Conservation (phyloP, 1,284 basidiomycete genomes). For the Erythrobasidium hasegawianum region DNA sequence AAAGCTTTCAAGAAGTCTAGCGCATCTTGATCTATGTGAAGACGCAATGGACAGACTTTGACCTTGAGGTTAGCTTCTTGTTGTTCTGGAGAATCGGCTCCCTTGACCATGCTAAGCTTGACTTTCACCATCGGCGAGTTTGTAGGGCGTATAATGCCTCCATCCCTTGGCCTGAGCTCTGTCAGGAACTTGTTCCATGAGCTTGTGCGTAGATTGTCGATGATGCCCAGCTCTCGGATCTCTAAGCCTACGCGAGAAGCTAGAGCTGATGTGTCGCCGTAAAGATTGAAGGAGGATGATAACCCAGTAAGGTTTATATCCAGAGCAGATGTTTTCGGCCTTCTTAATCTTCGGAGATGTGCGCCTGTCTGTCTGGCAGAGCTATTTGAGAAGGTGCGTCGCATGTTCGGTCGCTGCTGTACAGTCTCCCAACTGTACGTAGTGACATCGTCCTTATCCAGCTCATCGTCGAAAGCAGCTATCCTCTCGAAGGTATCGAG, state of each 20-base stretch:
- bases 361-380: constrained; percentile 4
- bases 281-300: constrained; percentile 51
- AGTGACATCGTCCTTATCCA: constrained; percentile 54
- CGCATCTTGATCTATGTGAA: constrained; percentile 97
- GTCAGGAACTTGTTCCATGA: constrained; percentile 98
- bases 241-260: constrained; percentile 49
- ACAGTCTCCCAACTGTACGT: constrained; percentile 17
- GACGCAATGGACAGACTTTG: constrained; percentile 78
- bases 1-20: constrained; percentile 96
- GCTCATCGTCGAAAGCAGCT: constrained; percentile 78
- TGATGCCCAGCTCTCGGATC: constrained; percentile 67
- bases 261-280: constrained; percentile 35
- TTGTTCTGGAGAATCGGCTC: constrained; percentile 54
- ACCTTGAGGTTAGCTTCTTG: constrained; percentile 77
- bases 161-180: constrained; percentile 70
- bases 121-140: constrained; percentile 89
- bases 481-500: constrained; percentile 72
- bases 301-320: constrained; percentile 52
- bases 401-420: neutral
- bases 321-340: constrained; percentile 15
- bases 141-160: constrained; percentile 79
- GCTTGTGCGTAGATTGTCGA: constrained; percentile 96
- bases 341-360: constrained; percentile 2
- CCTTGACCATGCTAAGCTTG: constrained; percentile 66
- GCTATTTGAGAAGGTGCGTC: neutral